These are phyloP conservation scores for Elsinoe fawcettii DNA, from an alignment of 2,329 filamentous ascomycete species.

Conservation along the genomic window DNA sequence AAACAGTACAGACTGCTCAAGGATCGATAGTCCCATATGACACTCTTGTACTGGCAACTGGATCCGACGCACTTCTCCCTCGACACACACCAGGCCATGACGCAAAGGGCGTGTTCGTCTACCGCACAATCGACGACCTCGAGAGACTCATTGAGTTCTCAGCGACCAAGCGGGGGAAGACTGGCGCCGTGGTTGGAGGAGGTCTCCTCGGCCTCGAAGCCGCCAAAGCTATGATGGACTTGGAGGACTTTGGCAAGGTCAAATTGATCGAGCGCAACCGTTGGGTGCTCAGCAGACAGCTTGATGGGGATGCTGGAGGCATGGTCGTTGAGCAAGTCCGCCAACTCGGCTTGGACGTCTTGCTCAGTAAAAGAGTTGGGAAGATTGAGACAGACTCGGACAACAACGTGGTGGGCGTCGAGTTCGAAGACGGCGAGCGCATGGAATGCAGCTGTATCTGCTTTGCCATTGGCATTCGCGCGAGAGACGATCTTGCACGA, in stretches of 20 bases:
- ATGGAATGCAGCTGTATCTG: conserved; percentile 75
- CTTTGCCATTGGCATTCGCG: conserved; percentile 81
- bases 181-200: conserved; percentile 72
- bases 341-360: conserved; percentile 69
- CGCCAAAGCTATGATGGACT: conserved; percentile 84
- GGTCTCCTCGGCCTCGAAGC: conserved; percentile 81
- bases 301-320: conserved; percentile 71
- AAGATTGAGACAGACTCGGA: conserved; percentile 60
- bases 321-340: conserved; percentile 78
- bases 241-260: conserved; percentile 65
- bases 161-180: conserved; percentile 55
- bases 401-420: conserved; percentile 63
- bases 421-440: conserved; percentile 71
- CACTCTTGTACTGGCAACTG: conserved; percentile 74
- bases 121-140: conserved; percentile 76
- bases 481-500: conserved; percentile 68
- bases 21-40: conserved; percentile 67
- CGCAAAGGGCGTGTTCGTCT: conserved; percentile 79
- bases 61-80: conserved; percentile 73
- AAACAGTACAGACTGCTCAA: conserved; percentile 62
- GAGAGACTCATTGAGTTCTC: conserved; percentile 69
- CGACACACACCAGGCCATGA: conserved; percentile 66
- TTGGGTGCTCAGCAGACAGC: conserved; percentile 75
- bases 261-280: conserved; percentile 73
- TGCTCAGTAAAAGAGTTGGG: conserved; percentile 68